These are phyloP conservation scores for Groenewaldozyma auringiensis DNA, from an alignment of 1,139 yeast genomes.

Conservation along the genomic window DNA sequence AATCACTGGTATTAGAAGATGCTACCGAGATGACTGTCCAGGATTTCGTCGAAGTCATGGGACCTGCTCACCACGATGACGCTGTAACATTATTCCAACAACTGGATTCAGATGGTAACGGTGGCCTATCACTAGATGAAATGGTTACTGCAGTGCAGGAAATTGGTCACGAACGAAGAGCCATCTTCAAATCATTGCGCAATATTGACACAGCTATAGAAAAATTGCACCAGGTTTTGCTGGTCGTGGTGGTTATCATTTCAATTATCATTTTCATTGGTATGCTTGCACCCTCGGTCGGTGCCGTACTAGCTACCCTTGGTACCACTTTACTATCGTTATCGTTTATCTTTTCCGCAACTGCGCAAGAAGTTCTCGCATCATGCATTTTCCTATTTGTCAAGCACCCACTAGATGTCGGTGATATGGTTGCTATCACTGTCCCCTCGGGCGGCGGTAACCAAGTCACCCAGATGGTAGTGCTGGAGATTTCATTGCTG, in stretches of 20 bases:
- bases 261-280: slow-evolving; percentile 35
- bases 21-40: slow-evolving; percentile 29
- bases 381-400: slow-evolving; percentile 37
- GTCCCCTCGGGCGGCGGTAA: slow-evolving; percentile 13
- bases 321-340: slow-evolving; percentile 36
- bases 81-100: slow-evolving; percentile 31
- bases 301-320: slow-evolving; percentile 36
- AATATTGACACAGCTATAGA: slow-evolving; percentile 38
- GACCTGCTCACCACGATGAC: slow-evolving; percentile 26
- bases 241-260: slow-evolving; percentile 31
- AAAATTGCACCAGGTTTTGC: slow-evolving; percentile 32
- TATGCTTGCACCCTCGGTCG: slow-evolving; percentile 36
- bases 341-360: slow-evolving; percentile 35
- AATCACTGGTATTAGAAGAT: slow-evolving; percentile 36
- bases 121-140: slow-evolving; percentile 34
- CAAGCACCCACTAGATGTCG: slow-evolving; percentile 39
- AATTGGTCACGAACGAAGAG: slow-evolving; percentile 31
- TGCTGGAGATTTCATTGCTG: slow-evolving; percentile 31
- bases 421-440: slow-evolving; percentile 32
- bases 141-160: slow-evolving; percentile 30
- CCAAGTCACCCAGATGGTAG: slow-evolving; percentile 22
- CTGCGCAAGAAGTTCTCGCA: slow-evolving; percentile 35
- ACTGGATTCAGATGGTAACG: slow-evolving; percentile 34
- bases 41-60: slow-evolving; percentile 34
- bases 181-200: slow-evolving; percentile 32